Conservation (phyloP, 2,329 filamentous ascomycete genomes). For the Fusarium sp. region DNA sequence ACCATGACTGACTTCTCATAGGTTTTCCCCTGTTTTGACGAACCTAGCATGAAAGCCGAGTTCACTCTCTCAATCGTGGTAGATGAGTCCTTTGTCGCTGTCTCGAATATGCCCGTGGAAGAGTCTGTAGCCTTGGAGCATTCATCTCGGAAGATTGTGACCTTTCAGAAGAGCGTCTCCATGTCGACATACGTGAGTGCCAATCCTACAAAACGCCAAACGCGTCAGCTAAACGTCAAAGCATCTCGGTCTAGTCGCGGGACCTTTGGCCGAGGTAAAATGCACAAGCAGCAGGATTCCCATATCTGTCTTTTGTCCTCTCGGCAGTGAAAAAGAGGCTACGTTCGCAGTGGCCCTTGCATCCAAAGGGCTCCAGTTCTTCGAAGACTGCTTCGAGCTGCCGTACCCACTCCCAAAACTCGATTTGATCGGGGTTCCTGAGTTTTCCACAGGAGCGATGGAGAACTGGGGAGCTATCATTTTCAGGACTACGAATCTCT, state of each 20-base stretch:
- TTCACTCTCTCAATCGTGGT: background rate
- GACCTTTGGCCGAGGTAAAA: background rate
- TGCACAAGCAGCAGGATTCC: background rate
- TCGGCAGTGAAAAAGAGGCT: background rate
- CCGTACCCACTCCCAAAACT: background rate
- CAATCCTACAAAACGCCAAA: background rate
- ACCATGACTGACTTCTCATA: background rate
- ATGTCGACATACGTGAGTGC: background rate
- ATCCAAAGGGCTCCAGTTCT: fast-evolving
- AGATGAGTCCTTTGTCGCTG: background rate
- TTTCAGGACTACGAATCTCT: fast-evolving
- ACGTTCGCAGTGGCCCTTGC: background rate
- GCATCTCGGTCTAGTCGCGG: background rate
- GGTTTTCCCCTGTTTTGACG: background rate
- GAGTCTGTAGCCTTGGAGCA: fast-evolving
- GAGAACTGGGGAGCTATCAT: background rate
- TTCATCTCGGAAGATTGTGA: fast-evolving
- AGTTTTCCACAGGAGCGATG: fast-evolving
- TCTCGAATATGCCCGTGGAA: background rate
- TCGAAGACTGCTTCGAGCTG: background rate
- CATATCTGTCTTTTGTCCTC: background rate
- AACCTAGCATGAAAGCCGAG: background rate
- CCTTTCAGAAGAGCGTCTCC: fast-evolving
- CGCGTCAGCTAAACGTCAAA: fast-evolving
- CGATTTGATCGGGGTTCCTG: background rate